Evolutionary conservation across 2,329 filamentous ascomycete genomes (phyloP).

Genomic region (Paecilomyces sp.): DNA sequence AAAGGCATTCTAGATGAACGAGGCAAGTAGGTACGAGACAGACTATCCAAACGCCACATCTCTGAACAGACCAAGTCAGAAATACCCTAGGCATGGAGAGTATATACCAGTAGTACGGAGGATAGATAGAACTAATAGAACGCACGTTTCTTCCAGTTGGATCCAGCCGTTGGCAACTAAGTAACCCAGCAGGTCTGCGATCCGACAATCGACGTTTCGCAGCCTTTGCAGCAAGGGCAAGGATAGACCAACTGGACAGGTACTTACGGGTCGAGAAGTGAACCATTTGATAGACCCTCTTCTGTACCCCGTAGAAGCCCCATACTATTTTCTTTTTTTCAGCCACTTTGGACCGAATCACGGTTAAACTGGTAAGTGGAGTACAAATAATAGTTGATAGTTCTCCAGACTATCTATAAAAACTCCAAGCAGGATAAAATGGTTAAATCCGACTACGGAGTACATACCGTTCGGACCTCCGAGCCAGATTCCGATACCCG

Average conservation of each 20-base stretch:
- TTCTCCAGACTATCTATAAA: too few species aligned
- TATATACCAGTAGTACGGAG: not conserved
- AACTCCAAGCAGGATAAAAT: too few species aligned
- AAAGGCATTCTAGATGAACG: not conserved
- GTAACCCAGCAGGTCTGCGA: not conserved
- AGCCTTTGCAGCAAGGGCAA: not conserved
- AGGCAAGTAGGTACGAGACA: not conserved
- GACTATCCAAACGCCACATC: not conserved
- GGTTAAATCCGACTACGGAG: too few species aligned
- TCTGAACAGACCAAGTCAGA: too few species aligned
- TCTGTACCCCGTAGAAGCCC: not conserved
- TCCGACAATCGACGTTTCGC: not conserved
- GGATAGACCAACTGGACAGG: not conserved
- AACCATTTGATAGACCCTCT: not conserved
- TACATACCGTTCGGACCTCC: too few species aligned
- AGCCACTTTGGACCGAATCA: too few species aligned
- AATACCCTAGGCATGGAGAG: not conserved
- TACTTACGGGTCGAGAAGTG: not conserved
- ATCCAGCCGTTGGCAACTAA: not conserved
- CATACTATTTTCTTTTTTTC: too few species aligned
- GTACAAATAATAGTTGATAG: too few species aligned
- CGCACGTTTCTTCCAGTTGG: not conserved
- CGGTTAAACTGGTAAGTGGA: too few species aligned
- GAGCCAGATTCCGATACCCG: too few species aligned
- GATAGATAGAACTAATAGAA: too few species aligned